These are phyloP conservation scores for Candida odintsovae DNA, from an alignment of 805 yeast species.

Conservation along the genomic window DNA sequence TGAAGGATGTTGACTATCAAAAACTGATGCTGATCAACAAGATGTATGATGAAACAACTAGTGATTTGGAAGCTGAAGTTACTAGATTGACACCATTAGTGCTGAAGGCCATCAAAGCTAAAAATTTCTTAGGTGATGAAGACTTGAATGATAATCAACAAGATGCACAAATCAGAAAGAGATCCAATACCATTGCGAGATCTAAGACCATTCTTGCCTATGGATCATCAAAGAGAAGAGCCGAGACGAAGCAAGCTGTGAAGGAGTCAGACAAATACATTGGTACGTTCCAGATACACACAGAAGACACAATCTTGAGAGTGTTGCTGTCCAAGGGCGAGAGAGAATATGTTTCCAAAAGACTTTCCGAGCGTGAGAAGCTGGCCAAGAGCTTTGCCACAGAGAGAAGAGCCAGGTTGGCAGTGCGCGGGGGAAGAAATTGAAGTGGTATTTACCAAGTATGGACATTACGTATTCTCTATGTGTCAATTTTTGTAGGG, in stretches of 20 bases:
- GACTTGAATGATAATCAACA: slow-evolving; percentile 21
- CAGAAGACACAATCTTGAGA: slow-evolving; percentile 69
- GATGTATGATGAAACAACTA: slow-evolving; percentile 49
- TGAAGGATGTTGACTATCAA: slow-evolving; percentile 61
- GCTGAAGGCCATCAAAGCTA: slow-evolving; percentile 41
- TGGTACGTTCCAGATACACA: slow-evolving; percentile 30
- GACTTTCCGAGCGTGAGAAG: slow-evolving; percentile 58
- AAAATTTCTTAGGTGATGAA: slow-evolving; percentile 36
- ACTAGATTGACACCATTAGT: slow-evolving; percentile 53
- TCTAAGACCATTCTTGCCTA: slow-evolving; percentile 66
- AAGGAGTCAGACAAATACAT: slow-evolving; percentile 34
- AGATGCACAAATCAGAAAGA: slow-evolving; percentile 10
- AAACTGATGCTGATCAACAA: slow-evolving; percentile 57
- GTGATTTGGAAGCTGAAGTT: slow-evolving; percentile 49
- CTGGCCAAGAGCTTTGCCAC: slow-evolving; percentile 28
- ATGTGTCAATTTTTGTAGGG: neutral
- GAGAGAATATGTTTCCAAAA: slow-evolving; percentile 47
- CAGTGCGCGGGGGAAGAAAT: slow-evolving; percentile 11
- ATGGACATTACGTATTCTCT: too few species aligned
- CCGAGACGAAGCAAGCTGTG: slow-evolving; percentile 39
- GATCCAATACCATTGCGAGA: slow-evolving; percentile 49
- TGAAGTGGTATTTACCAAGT: neutral
- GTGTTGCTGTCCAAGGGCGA: slow-evolving; percentile 64
- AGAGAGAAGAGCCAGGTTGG: slow-evolving; percentile 24
- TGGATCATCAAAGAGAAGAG: slow-evolving; percentile 54